These are phyloP conservation scores for Fusarium liriodendri DNA, from an alignment of 2,329 filamentous ascomycete genomes.

Conservation along the genomic window DNA sequence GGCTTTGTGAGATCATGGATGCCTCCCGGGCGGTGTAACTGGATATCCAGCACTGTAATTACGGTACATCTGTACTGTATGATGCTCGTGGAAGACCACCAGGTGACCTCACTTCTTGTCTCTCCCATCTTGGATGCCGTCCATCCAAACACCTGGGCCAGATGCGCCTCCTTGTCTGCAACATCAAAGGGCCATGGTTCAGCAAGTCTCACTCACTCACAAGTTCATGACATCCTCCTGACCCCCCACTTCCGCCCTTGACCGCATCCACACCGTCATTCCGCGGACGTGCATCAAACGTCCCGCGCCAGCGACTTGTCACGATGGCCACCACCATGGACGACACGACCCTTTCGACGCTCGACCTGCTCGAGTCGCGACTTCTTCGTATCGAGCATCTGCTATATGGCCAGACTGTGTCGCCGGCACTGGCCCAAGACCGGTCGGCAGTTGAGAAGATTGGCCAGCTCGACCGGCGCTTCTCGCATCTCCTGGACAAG, in stretches of 20 bases:
- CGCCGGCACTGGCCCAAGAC: slow-evolving; percentile 48
- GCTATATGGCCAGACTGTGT: slow-evolving; percentile 60
- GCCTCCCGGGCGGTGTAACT: neutral
- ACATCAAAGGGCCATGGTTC: slow-evolving; percentile 23
- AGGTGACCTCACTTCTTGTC: neutral
- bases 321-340: slow-evolving; percentile 57
- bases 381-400: slow-evolving; percentile 69
- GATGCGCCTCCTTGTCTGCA: slow-evolving; percentile 5
- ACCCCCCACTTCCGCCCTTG: slow-evolving; percentile 39
- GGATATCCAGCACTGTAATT: neutral
- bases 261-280: slow-evolving; percentile 32
- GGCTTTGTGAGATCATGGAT: slow-evolving; percentile 10
- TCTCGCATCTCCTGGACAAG: slow-evolving; percentile 60
- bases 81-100: neutral
- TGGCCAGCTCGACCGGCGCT: slow-evolving; percentile 65
- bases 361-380: slow-evolving; percentile 68
- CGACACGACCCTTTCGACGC: slow-evolving; percentile 64
- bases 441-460: slow-evolving; percentile 58
- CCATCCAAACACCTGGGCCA: neutral
- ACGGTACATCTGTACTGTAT: neutral
- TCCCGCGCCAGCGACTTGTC: slow-evolving; percentile 28
- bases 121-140: neutral
- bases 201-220: slow-evolving; percentile 34
- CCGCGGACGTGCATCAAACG: slow-evolving; percentile 20
- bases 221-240: slow-evolving; percentile 42